These are phyloP conservation scores for Postia placenta DNA, from an alignment of 768 basidiomycete genomes.

Conservation along the genomic window DNA sequence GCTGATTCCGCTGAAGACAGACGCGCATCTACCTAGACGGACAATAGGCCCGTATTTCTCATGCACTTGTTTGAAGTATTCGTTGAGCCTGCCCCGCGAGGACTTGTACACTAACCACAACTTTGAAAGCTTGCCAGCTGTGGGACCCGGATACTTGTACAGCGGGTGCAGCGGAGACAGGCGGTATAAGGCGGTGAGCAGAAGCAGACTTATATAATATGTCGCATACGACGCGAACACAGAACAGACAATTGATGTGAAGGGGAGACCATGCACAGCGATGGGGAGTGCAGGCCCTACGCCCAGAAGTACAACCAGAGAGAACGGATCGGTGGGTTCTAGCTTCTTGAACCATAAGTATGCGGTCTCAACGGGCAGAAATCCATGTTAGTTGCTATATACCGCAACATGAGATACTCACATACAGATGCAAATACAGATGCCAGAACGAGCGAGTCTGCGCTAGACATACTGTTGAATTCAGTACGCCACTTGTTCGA, in stretches of 20 bases:
- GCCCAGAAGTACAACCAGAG: neutral
- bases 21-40: constrained; percentile 14
- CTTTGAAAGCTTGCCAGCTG: constrained; percentile 15
- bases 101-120: constrained; percentile 8
- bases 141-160: constrained; percentile 19
- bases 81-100: constrained; percentile 12
- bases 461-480: too few species aligned
- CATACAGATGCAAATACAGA: too few species aligned
- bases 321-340: neutral
- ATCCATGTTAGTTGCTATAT: too few species aligned
- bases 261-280: neutral
- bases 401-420: too few species aligned
- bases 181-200: constrained; percentile 17
- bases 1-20: neutral
- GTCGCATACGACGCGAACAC: neutral
- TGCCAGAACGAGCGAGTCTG: too few species aligned
- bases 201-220: constrained; percentile 7
- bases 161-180: constrained; percentile 22
- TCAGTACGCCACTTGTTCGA: too few species aligned
- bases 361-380: too few species aligned
- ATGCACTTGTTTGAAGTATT: constrained; percentile 12
- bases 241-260: neutral
- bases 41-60: constrained; percentile 19
- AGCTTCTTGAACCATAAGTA: neutral
- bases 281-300: neutral